These are phyloP conservation scores for Ogataea corticis DNA, from an alignment of 805 yeast genomes.

Conservation along the genomic window DNA sequence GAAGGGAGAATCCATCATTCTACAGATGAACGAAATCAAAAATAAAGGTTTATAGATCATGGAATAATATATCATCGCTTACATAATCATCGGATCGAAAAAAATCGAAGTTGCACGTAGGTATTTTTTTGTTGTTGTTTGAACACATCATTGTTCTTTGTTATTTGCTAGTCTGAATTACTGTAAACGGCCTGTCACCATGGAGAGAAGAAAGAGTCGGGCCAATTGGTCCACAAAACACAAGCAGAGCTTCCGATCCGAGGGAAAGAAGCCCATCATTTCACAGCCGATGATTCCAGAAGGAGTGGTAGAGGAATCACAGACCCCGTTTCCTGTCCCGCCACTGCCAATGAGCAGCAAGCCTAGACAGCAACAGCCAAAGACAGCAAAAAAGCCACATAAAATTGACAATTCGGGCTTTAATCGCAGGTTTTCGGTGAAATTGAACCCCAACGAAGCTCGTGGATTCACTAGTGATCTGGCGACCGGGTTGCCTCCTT, in stretches of 20 bases:
- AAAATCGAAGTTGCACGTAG: not conserved
- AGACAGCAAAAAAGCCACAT: conserved; percentile 16
- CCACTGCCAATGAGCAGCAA: not conserved
- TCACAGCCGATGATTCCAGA: conserved; percentile 7
- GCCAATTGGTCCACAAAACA: conserved; percentile 31
- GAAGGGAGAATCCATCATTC: conserved; percentile 23
- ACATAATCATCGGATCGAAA: not conserved
- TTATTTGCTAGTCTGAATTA: not conserved
- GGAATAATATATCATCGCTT: not conserved
- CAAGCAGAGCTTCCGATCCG: conserved; percentile 6
- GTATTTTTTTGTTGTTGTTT: not conserved
- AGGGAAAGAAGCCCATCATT: conserved; percentile 2
- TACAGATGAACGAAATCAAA: conserved; percentile 29
- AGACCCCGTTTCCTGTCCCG: conserved; percentile 8
- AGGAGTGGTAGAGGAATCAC: conserved; percentile 1
- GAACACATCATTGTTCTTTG: not conserved
- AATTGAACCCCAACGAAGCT: conserved; percentile 19
- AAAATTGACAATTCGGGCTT: conserved; percentile 22
- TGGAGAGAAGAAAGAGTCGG: conserved; percentile 25
- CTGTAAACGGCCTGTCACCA: not conserved
- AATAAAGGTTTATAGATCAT: conserved; percentile 12
- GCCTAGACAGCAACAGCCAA: conserved; percentile 1
- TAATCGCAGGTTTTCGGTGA: conserved; percentile 27
- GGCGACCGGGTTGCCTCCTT: conserved; percentile 11
- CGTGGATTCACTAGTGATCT: conserved; percentile 5